Percentiles rank a stretch among this genome's conserved stretches.
Evolutionary conservation across 768 basidiomycete species (phyloP).

Genomic region (Artomyces pyxidatus): DNA sequence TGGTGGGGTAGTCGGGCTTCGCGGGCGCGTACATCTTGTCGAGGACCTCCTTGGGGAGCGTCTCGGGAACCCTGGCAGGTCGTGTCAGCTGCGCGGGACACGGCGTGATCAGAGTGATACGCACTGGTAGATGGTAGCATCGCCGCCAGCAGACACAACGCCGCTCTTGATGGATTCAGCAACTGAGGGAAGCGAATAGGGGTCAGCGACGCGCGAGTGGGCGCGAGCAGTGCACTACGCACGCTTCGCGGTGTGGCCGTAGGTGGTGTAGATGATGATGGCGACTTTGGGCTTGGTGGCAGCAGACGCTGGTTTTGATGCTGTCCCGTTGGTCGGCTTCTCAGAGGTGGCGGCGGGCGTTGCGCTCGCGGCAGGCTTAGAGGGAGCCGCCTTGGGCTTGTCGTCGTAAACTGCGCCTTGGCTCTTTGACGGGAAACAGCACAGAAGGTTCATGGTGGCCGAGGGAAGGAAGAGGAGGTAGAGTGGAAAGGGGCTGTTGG

Average conservation of each 20-base stretch:
- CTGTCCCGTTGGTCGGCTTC: too few species aligned
- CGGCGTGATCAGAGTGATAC: slow-evolving; percentile 1
- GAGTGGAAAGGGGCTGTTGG: too few species aligned
- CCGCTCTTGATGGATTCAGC: slow-evolving; percentile 44
- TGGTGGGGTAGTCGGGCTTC: slow-evolving; percentile 65
- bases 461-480: too few species aligned
- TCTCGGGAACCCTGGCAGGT: slow-evolving; percentile 60
- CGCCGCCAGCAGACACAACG: slow-evolving; percentile 33
- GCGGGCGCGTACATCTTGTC: slow-evolving; percentile 62
- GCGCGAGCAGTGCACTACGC: slow-evolving; percentile 19
- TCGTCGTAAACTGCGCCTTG: too few species aligned
- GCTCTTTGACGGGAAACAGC: too few species aligned
- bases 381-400: too few species aligned
- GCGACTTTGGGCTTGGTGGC: slow-evolving; percentile 64
- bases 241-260: slow-evolving; percentile 68
- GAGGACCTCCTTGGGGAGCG: slow-evolving; percentile 62
- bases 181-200: slow-evolving; percentile 33
- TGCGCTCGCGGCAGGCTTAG: too few species aligned
- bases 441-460: too few species aligned
- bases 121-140: slow-evolving; percentile 41
- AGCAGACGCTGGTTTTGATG: too few species aligned
- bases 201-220: slow-evolving; percentile 1
- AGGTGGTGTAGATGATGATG: slow-evolving; percentile 69
- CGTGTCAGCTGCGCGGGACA: neutral
- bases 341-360: too few species aligned